Evolutionary conservation across 805 yeast species (phyloP).

Genomic region (Myxozyma neglecta): DNA sequence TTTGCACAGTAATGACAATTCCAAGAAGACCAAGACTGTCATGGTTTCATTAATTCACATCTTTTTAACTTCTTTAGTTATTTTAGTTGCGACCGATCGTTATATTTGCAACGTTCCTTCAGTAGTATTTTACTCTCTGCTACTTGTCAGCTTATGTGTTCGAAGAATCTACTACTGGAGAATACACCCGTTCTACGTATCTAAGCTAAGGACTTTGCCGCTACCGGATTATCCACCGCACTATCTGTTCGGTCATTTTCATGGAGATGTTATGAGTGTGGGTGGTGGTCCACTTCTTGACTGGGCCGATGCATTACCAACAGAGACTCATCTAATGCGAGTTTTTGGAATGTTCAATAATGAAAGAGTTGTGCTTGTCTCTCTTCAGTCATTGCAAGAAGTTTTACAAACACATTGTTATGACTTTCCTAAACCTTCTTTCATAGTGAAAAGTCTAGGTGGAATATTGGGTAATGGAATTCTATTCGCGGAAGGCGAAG

Average conservation of each 20-base stretch:
- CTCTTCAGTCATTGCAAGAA: constrained; percentile 13
- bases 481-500: constrained; percentile 28
- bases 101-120: neutral
- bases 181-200: constrained; percentile 21
- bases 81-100: neutral
- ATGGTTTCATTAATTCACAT: neutral
- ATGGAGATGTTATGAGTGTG: neutral
- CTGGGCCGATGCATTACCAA: constrained; percentile 6
- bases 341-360: constrained; percentile 7
- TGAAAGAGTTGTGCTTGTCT: constrained; percentile 17
- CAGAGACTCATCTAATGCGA: constrained; percentile 10
- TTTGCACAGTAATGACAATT: neutral
- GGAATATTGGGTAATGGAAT: constrained; percentile 27
- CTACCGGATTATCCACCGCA: constrained; percentile 1
- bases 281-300: constrained; percentile 5
- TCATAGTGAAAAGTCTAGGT: neutral
- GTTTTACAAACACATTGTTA: constrained; percentile 22
- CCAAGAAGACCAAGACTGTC: neutral
- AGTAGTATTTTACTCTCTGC: constrained; percentile 2
- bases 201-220: constrained; percentile 19
- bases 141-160: neutral
- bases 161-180: constrained; percentile 14
- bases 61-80: neutral
- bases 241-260: constrained; percentile 19
- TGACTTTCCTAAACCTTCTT: constrained; percentile 24